Conservation (phyloP, 257 asterid species). For the Voacanga thouarsii region DNA sequence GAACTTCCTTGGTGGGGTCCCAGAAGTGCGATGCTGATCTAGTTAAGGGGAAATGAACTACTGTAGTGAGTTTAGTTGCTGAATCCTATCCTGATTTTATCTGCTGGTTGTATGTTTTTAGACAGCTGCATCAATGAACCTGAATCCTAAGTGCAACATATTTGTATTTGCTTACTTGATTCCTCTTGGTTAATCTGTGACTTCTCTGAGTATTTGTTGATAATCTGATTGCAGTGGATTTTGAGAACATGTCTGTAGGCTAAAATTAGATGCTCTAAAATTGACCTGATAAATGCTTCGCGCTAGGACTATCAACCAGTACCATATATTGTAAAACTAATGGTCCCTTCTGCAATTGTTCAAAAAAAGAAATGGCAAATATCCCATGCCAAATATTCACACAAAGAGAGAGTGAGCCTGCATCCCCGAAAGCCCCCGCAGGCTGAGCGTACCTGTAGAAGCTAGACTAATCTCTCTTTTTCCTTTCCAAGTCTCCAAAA, state of each 20-base stretch:
- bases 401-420: background rate
- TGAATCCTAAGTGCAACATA: background rate
- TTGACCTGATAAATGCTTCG: background rate
- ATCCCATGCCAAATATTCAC: background rate
- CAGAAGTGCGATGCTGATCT: conserved; percentile 31
- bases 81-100: background rate
- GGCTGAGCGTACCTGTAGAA: too few relatives aligned
- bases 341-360: background rate
- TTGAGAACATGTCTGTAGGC: background rate
- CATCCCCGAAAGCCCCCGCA: background rate
- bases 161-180: background rate
- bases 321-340: background rate
- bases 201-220: background rate
- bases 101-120: background rate
- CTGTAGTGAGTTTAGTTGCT: background rate
- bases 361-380: background rate
- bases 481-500: background rate
- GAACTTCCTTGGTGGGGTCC: conserved; percentile 21
- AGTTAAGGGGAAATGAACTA: conserved; percentile 40
- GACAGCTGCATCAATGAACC: background rate
- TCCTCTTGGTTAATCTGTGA: background rate
- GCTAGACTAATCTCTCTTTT: background rate
- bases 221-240: background rate
- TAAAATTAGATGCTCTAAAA: background rate
- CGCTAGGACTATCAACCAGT: background rate